Base-by-base conservation (phyloP, 2,329 filamentous ascomycete species). In the Lachnellula subtilissima region DNA sequence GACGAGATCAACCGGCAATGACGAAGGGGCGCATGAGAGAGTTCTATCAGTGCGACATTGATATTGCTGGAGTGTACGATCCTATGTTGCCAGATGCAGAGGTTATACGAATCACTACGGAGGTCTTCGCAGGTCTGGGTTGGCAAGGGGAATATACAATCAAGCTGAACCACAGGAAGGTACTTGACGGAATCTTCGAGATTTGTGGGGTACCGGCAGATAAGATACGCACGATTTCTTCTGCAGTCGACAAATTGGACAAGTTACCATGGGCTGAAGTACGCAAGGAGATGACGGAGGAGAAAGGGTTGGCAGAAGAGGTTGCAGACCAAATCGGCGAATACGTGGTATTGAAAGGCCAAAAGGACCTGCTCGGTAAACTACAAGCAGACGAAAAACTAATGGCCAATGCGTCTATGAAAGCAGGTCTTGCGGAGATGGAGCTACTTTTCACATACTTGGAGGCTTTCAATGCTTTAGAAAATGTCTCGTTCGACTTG, bases 31-130 rank as follows among this genome's bases (percentile, higher is more conserved):
- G 92, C 53, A 94, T 96, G 88, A 84, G 93, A 68, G 93, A 97
- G 74, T 96, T 96, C 74, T 96, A 95, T 76, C 92, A 97, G 74
- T 97, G 92, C 76, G 93, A 97, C 75, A 95, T 97, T 69, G 92
- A 97, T 71, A 93, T 97, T 74, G 92, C 92, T 12, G 91, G 92
- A 59, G 78, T 76, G 43, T 95, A 91, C 75, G 93, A 96, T 70
- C 75, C 89, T 53, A 96, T 97, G 91, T 81, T 96, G 25, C 90
- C 92, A 55, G 93, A 97, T 69, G 89, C 91, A 39, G 92, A 97
- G 75, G 87, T 96, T 57, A 75, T 97, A 65, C 82, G 88, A 56
- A 91, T 97, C 63, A 83, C 89, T 50, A 85, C 84, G 65, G 91
- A 97, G 70, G 88, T 96, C 42, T 96, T 97, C 67, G 84, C 93